Conservation (phyloP, 2,329 filamentous ascomycete genomes). For the Nemania serpens region DNA sequence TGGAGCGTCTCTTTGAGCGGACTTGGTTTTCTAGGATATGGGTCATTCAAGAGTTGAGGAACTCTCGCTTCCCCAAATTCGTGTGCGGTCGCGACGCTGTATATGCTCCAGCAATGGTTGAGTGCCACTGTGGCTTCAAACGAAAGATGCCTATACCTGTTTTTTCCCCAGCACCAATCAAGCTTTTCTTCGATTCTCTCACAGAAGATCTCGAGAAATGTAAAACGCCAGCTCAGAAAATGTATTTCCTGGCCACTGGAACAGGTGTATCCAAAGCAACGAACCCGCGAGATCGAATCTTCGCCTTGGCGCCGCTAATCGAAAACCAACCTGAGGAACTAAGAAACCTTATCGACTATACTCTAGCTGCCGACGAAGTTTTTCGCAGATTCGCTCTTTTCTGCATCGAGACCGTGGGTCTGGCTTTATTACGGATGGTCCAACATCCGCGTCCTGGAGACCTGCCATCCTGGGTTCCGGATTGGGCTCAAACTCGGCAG, state of each 20-base stretch:
- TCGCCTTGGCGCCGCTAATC: not conserved
- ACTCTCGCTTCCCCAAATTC: not conserved
- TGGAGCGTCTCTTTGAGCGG: not conserved
- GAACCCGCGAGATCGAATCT: not conserved
- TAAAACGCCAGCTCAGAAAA: not conserved
- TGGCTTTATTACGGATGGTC: conserved; percentile 2
- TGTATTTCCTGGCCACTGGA: not conserved
- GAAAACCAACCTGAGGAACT: not conserved
- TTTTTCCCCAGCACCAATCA: not conserved
- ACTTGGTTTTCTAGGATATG: not conserved
- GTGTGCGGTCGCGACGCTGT: not conserved
- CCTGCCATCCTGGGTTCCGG: not conserved
- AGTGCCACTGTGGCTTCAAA: not conserved
- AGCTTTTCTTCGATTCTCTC: not conserved
- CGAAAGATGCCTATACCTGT: not conserved
- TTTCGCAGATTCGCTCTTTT: not conserved
- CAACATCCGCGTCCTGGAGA: not conserved
- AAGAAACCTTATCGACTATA: not conserved
- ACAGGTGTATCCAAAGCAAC: not conserved
- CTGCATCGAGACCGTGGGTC: not conserved
- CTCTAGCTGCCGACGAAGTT: not conserved
- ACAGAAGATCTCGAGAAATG: not conserved
- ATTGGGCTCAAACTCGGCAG: no score
- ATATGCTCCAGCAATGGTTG: not conserved
- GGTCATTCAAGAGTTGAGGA: not conserved